These are phyloP conservation scores for Ophiostoma pallidulum DNA, from an alignment of 2,329 filamentous ascomycete genomes.

Conservation along the genomic window DNA sequence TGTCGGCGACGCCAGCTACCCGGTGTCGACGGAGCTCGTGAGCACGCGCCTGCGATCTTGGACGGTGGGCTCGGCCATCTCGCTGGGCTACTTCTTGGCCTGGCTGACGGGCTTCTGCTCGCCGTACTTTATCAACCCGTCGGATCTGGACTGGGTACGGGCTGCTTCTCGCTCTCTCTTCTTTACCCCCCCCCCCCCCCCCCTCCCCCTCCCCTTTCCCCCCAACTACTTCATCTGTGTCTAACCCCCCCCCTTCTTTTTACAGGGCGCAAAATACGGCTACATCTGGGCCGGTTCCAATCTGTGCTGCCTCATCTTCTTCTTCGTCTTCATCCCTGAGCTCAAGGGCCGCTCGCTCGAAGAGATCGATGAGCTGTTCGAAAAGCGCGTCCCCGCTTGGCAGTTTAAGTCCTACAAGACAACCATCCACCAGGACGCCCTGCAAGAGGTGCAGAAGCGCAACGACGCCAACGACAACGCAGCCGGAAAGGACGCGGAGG, in stretches of 20 bases:
- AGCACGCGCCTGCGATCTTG: constrained; percentile 35
- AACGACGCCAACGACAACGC: not conserved
- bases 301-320: constrained; percentile 23
- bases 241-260: too few relatives aligned
- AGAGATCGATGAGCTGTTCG: constrained; percentile 26
- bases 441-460: constrained; percentile 18
- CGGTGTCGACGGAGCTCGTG: constrained; percentile 33
- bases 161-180: too few relatives aligned
- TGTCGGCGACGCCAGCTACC: constrained; percentile 32
- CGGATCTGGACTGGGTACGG: constrained; percentile 29
- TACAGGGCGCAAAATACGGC: constrained; percentile 32
- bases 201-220: not conserved
- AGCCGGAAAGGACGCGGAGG: too few relatives aligned
- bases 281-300: constrained; percentile 33
- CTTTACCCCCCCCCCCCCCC: too few relatives aligned
- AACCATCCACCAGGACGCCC: constrained; percentile 19
- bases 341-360: constrained; percentile 24
- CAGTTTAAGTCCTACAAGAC: constrained; percentile 23
- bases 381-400: constrained; percentile 20
- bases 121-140: constrained; percentile 38
- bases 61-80: constrained; percentile 40
- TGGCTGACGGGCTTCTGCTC: constrained; percentile 35
- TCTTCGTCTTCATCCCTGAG: constrained; percentile 24
- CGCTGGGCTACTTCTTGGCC: constrained; percentile 31
- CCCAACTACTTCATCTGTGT: not conserved